Evolutionary conservation across 2,329 filamentous ascomycete species (phyloP).

Genomic region (Cladophialophora chaetospira): DNA sequence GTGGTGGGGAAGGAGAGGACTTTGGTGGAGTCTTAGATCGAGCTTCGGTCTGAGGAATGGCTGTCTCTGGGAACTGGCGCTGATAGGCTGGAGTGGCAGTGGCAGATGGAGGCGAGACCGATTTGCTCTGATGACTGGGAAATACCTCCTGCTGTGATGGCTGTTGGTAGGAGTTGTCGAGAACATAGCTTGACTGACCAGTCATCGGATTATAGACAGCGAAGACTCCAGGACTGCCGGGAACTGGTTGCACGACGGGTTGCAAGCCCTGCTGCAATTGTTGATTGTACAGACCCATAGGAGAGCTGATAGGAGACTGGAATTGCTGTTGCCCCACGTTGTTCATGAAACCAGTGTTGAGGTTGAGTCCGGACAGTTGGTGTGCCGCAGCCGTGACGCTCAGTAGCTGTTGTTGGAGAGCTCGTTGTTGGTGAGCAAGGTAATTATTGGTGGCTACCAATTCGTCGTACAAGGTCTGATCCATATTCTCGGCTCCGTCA

Average conservation of each 20-base stretch:
- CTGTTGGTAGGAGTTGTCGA: conserved; percentile 65
- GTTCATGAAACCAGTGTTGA: conserved; percentile 52
- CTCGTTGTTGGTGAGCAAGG: conserved; percentile 90
- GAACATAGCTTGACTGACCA: conserved; percentile 78
- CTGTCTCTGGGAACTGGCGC: conserved; percentile 78
- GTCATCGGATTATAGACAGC: conserved; percentile 83
- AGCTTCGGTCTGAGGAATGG: conserved; percentile 45
- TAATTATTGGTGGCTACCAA: conserved; percentile 89
- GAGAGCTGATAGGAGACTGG: conserved; percentile 55
- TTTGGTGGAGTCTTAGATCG: conserved; percentile 67
- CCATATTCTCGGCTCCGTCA: conserved; percentile 71
- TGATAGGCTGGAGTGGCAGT: conserved; percentile 67
- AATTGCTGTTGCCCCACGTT: conserved; percentile 54
- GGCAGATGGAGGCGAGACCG: conserved; percentile 46
- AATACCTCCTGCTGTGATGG: conserved; percentile 42
- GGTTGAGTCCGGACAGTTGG: conserved; percentile 75
- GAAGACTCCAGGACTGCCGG: conserved; percentile 73
- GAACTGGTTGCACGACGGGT: conserved; percentile 63
- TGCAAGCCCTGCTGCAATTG: conserved; percentile 68
- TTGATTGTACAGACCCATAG: conserved; percentile 63
- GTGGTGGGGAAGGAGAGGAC: conserved; percentile 67
- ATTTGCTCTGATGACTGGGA: conserved; percentile 18
- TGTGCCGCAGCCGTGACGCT: conserved; percentile 80
- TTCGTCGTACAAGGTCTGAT: conserved; percentile 83
- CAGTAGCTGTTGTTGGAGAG: conserved; percentile 88